Evolutionary conservation across 257 asterid species (phyloP).

Genomic region (Misopates orontium): DNA sequence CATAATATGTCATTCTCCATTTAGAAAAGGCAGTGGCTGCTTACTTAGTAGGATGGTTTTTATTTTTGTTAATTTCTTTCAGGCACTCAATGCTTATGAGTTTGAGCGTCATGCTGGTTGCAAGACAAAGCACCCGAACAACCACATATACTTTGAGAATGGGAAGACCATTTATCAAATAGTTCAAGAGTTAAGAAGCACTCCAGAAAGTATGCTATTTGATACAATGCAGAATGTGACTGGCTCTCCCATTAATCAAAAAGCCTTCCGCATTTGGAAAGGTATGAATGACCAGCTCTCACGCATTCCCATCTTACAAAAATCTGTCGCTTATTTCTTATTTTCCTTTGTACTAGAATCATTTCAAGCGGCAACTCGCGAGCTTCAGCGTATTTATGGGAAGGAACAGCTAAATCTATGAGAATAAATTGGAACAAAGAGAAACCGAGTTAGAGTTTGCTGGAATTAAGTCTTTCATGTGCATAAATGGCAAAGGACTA

Average conservation of each 20-base stretch:
- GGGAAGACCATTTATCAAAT: constrained; percentile 93
- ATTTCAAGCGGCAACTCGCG: constrained; percentile 92
- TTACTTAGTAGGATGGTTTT: too few species aligned
- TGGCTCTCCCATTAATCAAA: constrained; percentile 91
- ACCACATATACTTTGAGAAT: constrained; percentile 85
- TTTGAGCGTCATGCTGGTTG: constrained; percentile 93
- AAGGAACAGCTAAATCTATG: constrained; percentile 78
- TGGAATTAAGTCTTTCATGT: constrained; percentile 25
- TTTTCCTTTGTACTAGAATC: constrained; percentile 60
- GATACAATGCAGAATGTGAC: constrained; percentile 80
- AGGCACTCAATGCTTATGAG: constrained; percentile 91
- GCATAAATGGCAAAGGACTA: constrained; percentile 21
- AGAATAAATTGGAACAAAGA: constrained; percentile 17
- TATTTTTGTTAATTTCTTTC: neutral
- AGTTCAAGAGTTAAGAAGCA: constrained; percentile 89
- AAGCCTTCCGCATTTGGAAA: constrained; percentile 93
- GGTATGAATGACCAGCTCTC: constrained; percentile 41
- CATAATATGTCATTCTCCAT: constrained; percentile 6
- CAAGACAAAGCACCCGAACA: constrained; percentile 96
- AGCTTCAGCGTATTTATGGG: constrained; percentile 88
- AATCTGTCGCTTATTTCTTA: constrained; percentile 12
- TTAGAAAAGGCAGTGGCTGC: neutral
- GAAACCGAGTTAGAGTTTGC: constrained; percentile 19
- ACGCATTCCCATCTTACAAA: neutral
- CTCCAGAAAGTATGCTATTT: constrained; percentile 69